Evolutionary conservation across 2,329 filamentous ascomycete species (phyloP).

Genomic region (Penicillium sp.): DNA sequence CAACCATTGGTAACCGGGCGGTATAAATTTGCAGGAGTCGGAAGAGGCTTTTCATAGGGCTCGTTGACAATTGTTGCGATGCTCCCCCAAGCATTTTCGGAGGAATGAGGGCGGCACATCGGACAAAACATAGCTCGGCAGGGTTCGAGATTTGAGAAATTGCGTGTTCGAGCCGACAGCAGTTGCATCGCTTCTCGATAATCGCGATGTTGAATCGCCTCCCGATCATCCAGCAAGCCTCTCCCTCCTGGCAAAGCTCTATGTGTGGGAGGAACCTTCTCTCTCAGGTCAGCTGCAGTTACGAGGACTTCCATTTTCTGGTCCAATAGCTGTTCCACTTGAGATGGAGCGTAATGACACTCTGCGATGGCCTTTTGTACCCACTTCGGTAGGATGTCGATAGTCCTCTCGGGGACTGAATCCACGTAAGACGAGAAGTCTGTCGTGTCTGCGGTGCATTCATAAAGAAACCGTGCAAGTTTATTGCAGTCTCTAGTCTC

Average conservation of each 20-base stretch:
- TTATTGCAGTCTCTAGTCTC: conserved; percentile 55
- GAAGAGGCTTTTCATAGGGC: conserved; percentile 23
- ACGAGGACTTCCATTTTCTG: conserved; percentile 43
- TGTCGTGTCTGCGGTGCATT: conserved; percentile 69
- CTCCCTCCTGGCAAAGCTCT: neutral
- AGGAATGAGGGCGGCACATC: conserved; percentile 14
- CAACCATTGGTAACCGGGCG: conserved; percentile 26
- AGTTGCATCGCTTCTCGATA: neutral
- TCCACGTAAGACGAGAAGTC: conserved; percentile 45
- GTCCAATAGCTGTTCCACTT: conserved; percentile 45
- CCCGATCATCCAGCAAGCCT: neutral
- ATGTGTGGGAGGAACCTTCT: neutral
- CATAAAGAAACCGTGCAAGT: conserved; percentile 70
- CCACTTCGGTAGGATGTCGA: conserved; percentile 40
- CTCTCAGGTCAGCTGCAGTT: neutral
- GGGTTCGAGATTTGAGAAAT: neutral
- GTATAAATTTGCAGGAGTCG: conserved; percentile 34
- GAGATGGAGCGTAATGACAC: conserved; percentile 48
- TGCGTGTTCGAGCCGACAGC: neutral
- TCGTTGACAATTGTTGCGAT: conserved; percentile 48
- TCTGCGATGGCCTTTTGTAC: conserved; percentile 47
- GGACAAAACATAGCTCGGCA: conserved; percentile 18
- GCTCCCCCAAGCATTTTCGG: conserved; percentile 51
- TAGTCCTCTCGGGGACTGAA: conserved; percentile 8
- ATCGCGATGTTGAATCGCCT: neutral